Conservation (phyloP, 805 yeast species). For the Kuraishia capsulata region DNA sequence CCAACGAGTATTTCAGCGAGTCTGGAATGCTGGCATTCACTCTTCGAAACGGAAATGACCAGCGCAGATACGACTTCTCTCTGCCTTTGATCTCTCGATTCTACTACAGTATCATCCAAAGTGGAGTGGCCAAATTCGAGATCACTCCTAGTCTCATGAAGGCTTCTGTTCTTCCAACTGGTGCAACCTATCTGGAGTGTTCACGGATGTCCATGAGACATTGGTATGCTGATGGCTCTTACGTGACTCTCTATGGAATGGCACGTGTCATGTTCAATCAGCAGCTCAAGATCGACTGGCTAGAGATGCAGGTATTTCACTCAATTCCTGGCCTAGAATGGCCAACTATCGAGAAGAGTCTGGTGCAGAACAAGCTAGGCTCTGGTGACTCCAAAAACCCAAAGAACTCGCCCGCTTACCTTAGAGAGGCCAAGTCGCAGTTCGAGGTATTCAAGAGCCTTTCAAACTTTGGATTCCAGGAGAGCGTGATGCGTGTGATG, state of each 20-base stretch:
- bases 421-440: constrained; percentile 8
- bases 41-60: constrained; percentile 27
- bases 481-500: constrained; percentile 56
- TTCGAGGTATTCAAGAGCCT: constrained; percentile 37
- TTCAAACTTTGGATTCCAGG: constrained; percentile 54
- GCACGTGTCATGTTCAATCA: constrained; percentile 55
- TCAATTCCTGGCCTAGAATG: constrained; percentile 4
- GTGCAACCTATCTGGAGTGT: constrained; percentile 44
- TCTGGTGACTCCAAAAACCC: not conserved
- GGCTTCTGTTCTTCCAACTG: constrained; percentile 44
- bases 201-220: constrained; percentile 38
- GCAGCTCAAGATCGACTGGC: constrained; percentile 59
- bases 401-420: not conserved
- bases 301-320: constrained; percentile 40
- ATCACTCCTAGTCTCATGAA: constrained; percentile 37
- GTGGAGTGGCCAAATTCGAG: constrained; percentile 45
- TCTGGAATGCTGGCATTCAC: constrained; percentile 37
- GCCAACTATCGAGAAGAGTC: constrained; percentile 2
- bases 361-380: not conserved
- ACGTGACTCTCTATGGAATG: constrained; percentile 52
- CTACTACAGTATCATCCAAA: constrained; percentile 39
- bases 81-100: constrained; percentile 58
- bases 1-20: constrained; percentile 44
- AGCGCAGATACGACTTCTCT: constrained; percentile 53
- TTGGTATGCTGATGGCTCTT: constrained; percentile 63